phyloP scores from a whole-genome alignment of 371 early-diverging fungal genomes.

The Apophysomyces trapeziformis region DNA sequence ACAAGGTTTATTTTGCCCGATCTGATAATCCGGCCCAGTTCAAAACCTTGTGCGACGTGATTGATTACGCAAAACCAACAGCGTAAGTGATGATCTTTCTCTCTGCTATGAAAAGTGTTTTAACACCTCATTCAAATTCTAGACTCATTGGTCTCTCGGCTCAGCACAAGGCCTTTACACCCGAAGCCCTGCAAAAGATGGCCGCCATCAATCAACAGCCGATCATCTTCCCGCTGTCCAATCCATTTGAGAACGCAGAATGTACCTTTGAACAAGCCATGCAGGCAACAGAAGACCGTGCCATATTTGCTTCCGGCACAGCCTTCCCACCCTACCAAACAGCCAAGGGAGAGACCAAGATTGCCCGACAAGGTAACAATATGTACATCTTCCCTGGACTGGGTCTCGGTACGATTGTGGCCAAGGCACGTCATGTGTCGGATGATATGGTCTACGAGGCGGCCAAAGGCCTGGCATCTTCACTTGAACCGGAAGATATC shows the following conservation, averaged over 20 bases:
- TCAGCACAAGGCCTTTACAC: slow-evolving; percentile 72
- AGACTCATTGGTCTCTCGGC: slow-evolving; percentile 84
- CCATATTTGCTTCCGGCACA: slow-evolving; percentile 92
- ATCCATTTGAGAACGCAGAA: slow-evolving; percentile 87
- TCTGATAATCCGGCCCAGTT: slow-evolving; percentile 74
- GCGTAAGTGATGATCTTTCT: slow-evolving; percentile 35
- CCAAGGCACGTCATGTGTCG: slow-evolving; percentile 70
- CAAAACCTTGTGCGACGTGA: slow-evolving; percentile 66
- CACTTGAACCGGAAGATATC: slow-evolving; percentile 72
- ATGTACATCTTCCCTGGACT: slow-evolving; percentile 91
- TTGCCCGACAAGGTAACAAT: slow-evolving; percentile 90
- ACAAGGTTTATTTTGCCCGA: slow-evolving; percentile 84
- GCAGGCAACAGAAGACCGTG: slow-evolving; percentile 75
- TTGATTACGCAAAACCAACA: slow-evolving; percentile 79
- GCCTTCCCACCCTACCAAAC: slow-evolving; percentile 82
- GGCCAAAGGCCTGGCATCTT: slow-evolving; percentile 80
- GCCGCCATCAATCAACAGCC: slow-evolving; percentile 77
- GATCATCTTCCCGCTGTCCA: slow-evolving; percentile 92
- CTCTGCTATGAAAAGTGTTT: background rate
- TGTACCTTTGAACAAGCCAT: slow-evolving; percentile 92
- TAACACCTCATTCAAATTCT: background rate
- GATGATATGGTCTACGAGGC: slow-evolving; percentile 82
- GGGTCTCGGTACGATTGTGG: slow-evolving; percentile 82
- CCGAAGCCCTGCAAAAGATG: slow-evolving; percentile 69
- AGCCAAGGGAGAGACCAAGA: slow-evolving; percentile 55